Base-by-base conservation (phyloP, 768 basidiomycete species). In the Lyophyllum shimeji region DNA sequence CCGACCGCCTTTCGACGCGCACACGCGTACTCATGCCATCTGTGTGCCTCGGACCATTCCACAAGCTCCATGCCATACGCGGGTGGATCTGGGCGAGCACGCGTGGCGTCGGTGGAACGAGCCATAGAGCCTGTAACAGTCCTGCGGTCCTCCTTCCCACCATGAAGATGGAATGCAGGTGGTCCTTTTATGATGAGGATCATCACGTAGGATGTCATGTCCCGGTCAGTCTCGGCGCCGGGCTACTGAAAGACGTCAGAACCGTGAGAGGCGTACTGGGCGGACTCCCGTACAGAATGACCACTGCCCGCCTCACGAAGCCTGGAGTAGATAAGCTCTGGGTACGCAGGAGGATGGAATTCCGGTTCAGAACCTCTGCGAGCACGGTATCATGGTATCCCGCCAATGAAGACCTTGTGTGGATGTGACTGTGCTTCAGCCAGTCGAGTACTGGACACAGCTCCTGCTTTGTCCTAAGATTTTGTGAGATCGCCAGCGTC, bases 401-500 rank as follows among this genome's bases (percentile, higher is more conserved):
- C 13, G 37, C 37, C n/a, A 15, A 39, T 39, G 37, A 44, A 44
- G 18, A 44, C 23, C 43, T 44, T 44, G 43, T 44, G 43, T 20
- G 7, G 5, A 21, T 44, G 23, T 7, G 43, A 15, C 43, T 44
- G 43, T 21, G 20, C 20, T 3, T 44, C 6, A 44, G 43, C 43
- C 43, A 44, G 6, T 20, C 18, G 5, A 44, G 43, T n/a, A 44
- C 43, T 21, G 43, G 5, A 4, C 5, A 17, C 18, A 44, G 43
- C 43, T 44, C 43, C 23, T 44, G 20, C 18, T 20, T 15, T 20
- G 43, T 44, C 8, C 43, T 20, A 15, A n/a, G 43, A 20, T 21
- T 44, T 44, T 6, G 43, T 24, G 18, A 44, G 43, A 15, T 44
- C 43, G 58, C 58, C 58, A 50, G 58, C 54, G 29, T 9, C 20